Evolutionary conservation across 306 rosid genomes (phyloP).

Genomic region (Pueraria montana): DNA sequence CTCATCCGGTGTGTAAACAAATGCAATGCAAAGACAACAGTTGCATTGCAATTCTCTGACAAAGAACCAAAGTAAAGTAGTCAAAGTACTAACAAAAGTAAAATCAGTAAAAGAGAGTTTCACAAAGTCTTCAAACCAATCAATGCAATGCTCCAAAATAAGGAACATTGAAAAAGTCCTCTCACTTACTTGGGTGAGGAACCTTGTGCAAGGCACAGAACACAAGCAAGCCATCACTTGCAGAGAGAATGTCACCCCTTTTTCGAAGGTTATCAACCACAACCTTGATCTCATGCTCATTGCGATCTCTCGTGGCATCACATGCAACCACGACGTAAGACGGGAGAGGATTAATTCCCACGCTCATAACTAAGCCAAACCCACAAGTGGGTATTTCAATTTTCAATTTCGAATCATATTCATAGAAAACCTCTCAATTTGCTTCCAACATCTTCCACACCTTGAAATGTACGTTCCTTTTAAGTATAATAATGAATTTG

Average conservation of each 20-base stretch:
- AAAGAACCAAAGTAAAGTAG: not conserved
- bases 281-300: slow-evolving; percentile 50
- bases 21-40: not conserved
- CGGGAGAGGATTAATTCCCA: slow-evolving; percentile 51
- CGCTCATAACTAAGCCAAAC: not conserved
- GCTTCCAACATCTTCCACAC: not conserved
- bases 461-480: not conserved
- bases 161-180: too few relatives aligned
- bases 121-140: not conserved
- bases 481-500: slow-evolving; percentile 2
- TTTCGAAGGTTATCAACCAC: slow-evolving; percentile 39
- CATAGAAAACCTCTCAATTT: not conserved
- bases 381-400: slow-evolving; percentile 27
- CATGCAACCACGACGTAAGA: slow-evolving; percentile 59
- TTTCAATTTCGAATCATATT: slow-evolving; percentile 20
- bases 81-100: not conserved
- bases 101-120: not conserved
- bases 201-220: slow-evolving; percentile 70
- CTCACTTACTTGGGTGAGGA: slow-evolving; percentile 61
- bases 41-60: not conserved
- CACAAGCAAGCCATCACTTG: slow-evolving; percentile 56
- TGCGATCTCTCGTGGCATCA: slow-evolving; percentile 64
- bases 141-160: too few relatives aligned
- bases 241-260: slow-evolving; percentile 52
- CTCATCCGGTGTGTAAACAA: not conserved